Evolutionary conservation across 495 filamentous ascomycete genomes (phyloP), one percentile per base, ranked within the genome.

Genomic region (Aspergillus hancockii): DNA sequence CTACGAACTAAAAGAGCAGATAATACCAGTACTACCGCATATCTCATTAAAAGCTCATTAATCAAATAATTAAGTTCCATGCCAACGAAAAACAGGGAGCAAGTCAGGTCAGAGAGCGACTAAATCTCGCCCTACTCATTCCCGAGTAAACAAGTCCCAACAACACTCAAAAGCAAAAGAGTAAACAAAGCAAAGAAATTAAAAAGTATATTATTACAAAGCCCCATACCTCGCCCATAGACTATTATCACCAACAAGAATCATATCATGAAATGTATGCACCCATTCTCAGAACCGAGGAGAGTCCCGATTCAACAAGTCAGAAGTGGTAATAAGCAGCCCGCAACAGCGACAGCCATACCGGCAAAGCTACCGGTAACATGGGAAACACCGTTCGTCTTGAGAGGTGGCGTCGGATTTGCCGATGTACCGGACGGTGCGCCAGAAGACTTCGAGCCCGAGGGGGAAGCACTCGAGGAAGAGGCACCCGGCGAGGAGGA

Each of bases 351-450:
- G 18, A 63, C 60, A 53, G 64, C 71, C 50, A 69, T 62, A 54
- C 73, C 71, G 41, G 66, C 63, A 58, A 74, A 43, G 61, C 69
- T 70, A 21, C 64, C 68, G 65, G 70, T 67, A 46, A 67, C 50
- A 41, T 57, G 64, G 46, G 49, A 51, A 25, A 59, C 65, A 36
- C 67, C 70, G 32, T 63, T 69, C 18, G 58, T 72, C 59, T 55
- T 71, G 38, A 58, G 54, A 54, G 68, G 61, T 0, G 38, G 38
- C 10, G 14, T 16, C 16, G 13, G 3, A 7, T 14, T 41, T n/a
- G 38, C 1, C 32, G 32, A 10, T 8, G 4, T 36, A 28, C 25
- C 25, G 25, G 25, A 28, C 25, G 25, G 25, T 28, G 25, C 25
- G 25, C 25, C 7, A 38, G 60, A 54, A 21, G 47, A 12, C 9